Base-by-base conservation (phyloP, 345 rosid species). In the Balakata baccata region DNA sequence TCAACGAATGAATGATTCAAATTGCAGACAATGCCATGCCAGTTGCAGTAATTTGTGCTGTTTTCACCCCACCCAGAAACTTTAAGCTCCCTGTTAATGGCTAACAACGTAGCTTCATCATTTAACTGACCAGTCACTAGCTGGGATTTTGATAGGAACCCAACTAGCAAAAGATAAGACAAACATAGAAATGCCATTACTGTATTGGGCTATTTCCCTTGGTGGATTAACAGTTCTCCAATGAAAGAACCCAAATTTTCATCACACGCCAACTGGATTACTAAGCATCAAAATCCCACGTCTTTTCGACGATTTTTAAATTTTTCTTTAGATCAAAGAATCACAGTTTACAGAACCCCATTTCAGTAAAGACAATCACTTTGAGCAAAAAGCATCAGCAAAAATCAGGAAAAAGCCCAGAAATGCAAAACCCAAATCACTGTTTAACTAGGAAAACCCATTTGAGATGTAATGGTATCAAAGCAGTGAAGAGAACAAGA, bases 61-160 rank as follows among this genome's bases (percentile, higher is more conserved):
- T 95, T 90, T 79, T 60, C 70, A 70, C 87, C 90, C 99, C 99
- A 95, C 47, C 91, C 98, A 52, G 91, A 89, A 73, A 95, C 87
- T 46, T 74, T 74, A 60, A 95, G 87, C 89, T 92, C 98, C 64
- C 72, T 83, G 66, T 80, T 83, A 70, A 95, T 88, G 68, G 90
- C 89, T 50, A 88, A 25, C 81, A 95, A 73, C 70, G 90, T 76
- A 50, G 89, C 85, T 87, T 84, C 81, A 57, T 90, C 92, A 58
- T 74, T 76, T 47, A 77, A 49, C 86, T 83, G 85, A 82, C 88
- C 85, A 75, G 77, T 66, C 50, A 62, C 81, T 73, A 84, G 73
- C 72, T 80, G 76, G 62, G 86, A 80, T 58, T 80, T 84, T 76
- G 91, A 86, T 50, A 86, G 34, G 79, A 88, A 66, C 83, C 92